phyloP scores from a whole-genome alignment of 139 green algal species.

The Auxenochlorella pyrenoidosa region DNA sequence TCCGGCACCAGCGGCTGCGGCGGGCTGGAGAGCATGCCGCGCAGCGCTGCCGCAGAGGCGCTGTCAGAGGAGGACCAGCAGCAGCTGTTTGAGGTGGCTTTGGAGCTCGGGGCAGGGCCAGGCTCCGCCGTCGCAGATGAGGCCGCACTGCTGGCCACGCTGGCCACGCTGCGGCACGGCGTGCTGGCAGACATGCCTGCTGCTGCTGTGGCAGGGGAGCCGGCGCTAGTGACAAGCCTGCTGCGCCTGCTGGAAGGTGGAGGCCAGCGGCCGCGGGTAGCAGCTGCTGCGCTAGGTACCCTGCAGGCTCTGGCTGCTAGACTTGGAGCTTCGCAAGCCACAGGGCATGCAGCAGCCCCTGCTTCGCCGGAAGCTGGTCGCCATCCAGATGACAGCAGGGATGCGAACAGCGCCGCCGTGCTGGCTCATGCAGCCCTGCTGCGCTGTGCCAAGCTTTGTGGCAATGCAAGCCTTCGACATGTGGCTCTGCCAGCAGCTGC shows the following conservation, averaged over 20 bases:
- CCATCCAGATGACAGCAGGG: background rate
- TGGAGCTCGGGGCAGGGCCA: background rate
- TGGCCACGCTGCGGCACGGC: slow-evolving; percentile 10
- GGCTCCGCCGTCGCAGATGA: background rate
- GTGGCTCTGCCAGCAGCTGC: background rate
- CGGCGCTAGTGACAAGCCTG: background rate
- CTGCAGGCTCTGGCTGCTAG: background rate
- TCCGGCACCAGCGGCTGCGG: background rate
- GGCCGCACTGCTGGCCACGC: background rate
- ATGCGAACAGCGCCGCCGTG: background rate
- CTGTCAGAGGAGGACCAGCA: slow-evolving; percentile 12
- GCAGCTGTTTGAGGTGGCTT: slow-evolving; percentile 11
- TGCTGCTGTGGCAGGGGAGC: slow-evolving; percentile 10
- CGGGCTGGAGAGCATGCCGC: background rate
- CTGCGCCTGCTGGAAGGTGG: background rate
- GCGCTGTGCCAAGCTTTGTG: background rate
- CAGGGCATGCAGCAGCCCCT: too few species aligned
- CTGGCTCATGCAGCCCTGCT: background rate
- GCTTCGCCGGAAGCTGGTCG: background rate
- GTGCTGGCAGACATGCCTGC: slow-evolving; percentile 15
- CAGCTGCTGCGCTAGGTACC: background rate
- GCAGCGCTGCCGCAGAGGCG: background rate
- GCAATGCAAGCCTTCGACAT: background rate
- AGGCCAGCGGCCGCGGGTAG: background rate
- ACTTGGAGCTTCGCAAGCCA: background rate